Evolutionary conservation across 2,329 filamentous ascomycete species (phyloP).

Genomic region (Mycogone perniciosa): DNA sequence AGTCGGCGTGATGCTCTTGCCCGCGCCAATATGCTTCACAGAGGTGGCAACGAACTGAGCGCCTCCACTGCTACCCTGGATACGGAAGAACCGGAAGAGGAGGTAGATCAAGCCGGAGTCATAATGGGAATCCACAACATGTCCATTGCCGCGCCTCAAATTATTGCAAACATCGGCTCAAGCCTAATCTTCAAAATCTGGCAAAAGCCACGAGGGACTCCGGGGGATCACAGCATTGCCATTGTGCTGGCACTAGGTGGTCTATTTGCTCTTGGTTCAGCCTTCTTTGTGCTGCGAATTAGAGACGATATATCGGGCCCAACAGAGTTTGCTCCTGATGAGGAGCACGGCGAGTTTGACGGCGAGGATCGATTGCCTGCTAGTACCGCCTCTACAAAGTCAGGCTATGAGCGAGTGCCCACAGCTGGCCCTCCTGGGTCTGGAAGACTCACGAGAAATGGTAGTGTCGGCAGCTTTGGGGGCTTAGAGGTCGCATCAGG

Average conservation of each 20-base stretch:
- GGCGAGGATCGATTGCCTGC: slow-evolving; percentile 1
- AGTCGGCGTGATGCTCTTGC: slow-evolving; percentile 65
- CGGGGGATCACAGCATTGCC: slow-evolving; percentile 80
- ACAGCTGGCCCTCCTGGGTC: slow-evolving; percentile 21
- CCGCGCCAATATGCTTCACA: slow-evolving; percentile 30
- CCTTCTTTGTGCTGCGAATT: slow-evolving; percentile 63
- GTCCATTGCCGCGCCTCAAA: slow-evolving; percentile 84
- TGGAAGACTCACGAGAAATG: slow-evolving; percentile 5
- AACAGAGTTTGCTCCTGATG: slow-evolving; percentile 33
- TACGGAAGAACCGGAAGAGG: slow-evolving; percentile 44
- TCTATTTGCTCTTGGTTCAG: slow-evolving; percentile 68
- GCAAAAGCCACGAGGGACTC: slow-evolving; percentile 79
- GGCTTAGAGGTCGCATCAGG: slow-evolving; percentile 10
- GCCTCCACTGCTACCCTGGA: slow-evolving; percentile 12
- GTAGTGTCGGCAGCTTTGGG: slow-evolving; percentile 9
- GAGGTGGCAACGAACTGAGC: slow-evolving; percentile 6
- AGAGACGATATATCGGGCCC: slow-evolving; percentile 49
- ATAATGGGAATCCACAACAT: slow-evolving; percentile 96
- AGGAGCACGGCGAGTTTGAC: slow-evolving; percentile 33
- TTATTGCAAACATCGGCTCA: slow-evolving; percentile 79
- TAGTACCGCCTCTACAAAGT: slow-evolving; percentile 25
- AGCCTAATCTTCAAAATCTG: slow-evolving; percentile 77
- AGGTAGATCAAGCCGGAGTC: slow-evolving; percentile 74
- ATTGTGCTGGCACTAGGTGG: slow-evolving; percentile 84
- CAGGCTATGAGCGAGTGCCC: slow-evolving; percentile 36